Evolutionary conservation across 495 filamentous ascomycete species (phyloP), one percentile per base, ranked within the genome.

Genomic region (Annulohypoxylon stygium): DNA sequence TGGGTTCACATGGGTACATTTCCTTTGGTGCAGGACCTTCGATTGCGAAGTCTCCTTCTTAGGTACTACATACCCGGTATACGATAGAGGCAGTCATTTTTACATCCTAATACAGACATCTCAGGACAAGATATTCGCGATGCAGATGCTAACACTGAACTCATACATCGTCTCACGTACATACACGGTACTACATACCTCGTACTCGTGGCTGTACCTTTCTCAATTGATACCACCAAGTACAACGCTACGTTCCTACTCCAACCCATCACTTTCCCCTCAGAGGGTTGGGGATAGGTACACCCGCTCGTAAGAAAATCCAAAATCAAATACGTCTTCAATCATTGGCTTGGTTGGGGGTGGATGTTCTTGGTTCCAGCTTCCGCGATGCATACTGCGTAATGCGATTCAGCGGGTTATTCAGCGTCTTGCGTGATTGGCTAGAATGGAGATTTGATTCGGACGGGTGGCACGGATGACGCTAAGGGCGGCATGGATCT

Each of bases 261-360:
- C 18, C 47, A 50, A 50, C 1, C 1, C 47, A 2, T 6, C 0
- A 23, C 48, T 2, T 14, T 14, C 51, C 26, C 51, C 51, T 55
- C 51, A 16, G 9, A 51, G 48, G 11, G 26, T 55, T 55, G 51
- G 26, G 26, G 51, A 55, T 34, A 34, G 20, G 26, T 51, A 51
- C 10, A 10, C 18, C 51, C 26, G 23, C 55, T 53, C 25, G 34
- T 48, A 53, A 36, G 34, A 41, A 47, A 9, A 47, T 47, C 4
- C 3, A 54, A 62, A 57, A 58, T 69, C 39, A 63, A 69, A 63
- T 69, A 63, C 59, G 51, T 58, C 67, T 48, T 58, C 39, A 7
- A 69, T 54, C 8, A 63, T 63, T 69, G 67, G 67, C 16, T 33
- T 63, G 20, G 7, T 47, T 61, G 20, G 33, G 26, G 11, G 23